Conservation (phyloP, 441 rosid species). For the Hura crepitans region DNA sequence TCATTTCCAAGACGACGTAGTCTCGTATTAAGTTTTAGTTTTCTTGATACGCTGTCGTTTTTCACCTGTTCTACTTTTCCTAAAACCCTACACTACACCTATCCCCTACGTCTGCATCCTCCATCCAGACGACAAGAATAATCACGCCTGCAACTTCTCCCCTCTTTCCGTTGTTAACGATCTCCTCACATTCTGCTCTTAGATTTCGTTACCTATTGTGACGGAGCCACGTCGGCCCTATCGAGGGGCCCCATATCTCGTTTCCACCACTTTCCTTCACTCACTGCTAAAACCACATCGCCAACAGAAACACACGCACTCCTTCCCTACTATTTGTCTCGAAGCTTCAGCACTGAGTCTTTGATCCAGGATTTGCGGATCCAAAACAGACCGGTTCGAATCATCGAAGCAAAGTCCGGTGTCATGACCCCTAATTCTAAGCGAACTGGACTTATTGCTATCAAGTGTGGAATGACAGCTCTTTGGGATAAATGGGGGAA, state of each 20-base stretch:
- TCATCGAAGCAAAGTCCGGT: constrained; percentile 57
- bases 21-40: too few relatives aligned
- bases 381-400: constrained; percentile 28
- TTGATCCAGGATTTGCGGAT: constrained; percentile 37
- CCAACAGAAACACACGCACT: constrained; percentile 10
- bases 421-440: constrained; percentile 58
- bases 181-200: not conserved
- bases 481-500: constrained; percentile 97
- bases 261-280: constrained; percentile 38
- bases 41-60: too few relatives aligned
- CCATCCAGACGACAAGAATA: too few relatives aligned
- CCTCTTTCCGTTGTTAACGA: not conserved
- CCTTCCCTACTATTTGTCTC: constrained; percentile 23
- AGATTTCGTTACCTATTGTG: not conserved
- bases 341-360: constrained; percentile 41
- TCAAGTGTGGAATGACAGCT: constrained; percentile 91
- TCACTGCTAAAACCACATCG: constrained; percentile 18
- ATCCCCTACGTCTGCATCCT: not conserved
- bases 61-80: too few relatives aligned
- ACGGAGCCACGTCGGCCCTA: constrained; percentile 54
- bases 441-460: constrained; percentile 85
- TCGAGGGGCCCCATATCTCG: constrained; percentile 69
- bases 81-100: not conserved
- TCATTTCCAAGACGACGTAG: not conserved
- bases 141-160: too few relatives aligned